phyloP scores from a whole-genome alignment of 2,329 filamentous ascomycete genomes.

The Trichoderma atroviride region DNA sequence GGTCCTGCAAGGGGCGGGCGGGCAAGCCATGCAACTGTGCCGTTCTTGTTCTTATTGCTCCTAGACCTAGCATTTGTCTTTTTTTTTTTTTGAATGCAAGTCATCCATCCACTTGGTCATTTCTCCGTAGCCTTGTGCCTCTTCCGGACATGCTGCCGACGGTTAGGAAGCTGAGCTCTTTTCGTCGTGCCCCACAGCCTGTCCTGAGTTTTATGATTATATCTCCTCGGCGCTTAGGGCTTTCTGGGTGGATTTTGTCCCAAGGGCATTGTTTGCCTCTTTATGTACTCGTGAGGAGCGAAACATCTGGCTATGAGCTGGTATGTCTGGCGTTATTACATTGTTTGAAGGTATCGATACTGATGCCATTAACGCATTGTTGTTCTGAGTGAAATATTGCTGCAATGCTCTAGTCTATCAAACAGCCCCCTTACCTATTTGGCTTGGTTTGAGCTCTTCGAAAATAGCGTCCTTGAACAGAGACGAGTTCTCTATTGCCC shows the following conservation, averaged over 20 bases:
- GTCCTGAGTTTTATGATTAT: neutral
- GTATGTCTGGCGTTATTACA: neutral
- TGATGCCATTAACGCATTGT: neutral
- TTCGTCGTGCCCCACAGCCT: neutral
- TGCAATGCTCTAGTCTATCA: neutral
- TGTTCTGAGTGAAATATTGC: neutral
- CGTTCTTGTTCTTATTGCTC: neutral
- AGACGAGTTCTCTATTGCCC: neutral
- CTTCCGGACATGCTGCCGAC: neutral
- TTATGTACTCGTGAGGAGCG: neutral
- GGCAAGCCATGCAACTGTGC: slow-evolving; percentile 22
- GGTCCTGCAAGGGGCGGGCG: slow-evolving; percentile 16
- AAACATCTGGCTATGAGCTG: neutral
- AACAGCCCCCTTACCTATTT: neutral
- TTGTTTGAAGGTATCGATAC: neutral
- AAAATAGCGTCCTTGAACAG: neutral
- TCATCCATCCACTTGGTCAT: slow-evolving; percentile 19
- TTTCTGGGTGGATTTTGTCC: neutral
- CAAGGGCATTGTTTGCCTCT: neutral
- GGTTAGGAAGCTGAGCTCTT: neutral
- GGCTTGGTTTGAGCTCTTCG: neutral
- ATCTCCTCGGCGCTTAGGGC: neutral
- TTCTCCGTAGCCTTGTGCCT: slow-evolving; percentile 10
- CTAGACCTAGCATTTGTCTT: neutral
- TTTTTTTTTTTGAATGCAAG: slow-evolving; percentile 7